phyloP scores from a whole-genome alignment of 2,329 filamentous ascomycete species.

The Aspergillus viridinutans region DNA sequence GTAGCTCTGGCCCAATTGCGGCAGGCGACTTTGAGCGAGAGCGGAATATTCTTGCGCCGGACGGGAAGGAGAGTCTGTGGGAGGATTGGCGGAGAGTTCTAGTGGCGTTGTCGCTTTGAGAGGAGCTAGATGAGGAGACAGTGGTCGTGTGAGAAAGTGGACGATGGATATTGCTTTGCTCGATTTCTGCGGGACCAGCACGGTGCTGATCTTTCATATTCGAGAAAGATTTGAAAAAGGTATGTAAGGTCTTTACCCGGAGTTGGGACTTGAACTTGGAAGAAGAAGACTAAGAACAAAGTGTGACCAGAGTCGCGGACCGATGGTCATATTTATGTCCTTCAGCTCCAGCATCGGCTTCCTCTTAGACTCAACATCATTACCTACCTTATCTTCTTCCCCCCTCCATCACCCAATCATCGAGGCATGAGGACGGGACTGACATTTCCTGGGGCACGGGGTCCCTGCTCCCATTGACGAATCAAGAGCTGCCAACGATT shows the following conservation, averaged over 20 bases:
- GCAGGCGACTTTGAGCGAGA: conserved; percentile 19
- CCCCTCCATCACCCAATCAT: neutral
- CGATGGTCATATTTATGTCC: conserved; percentile 16
- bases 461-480: conserved; percentile 3
- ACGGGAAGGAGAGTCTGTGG: neutral
- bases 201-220: conserved; percentile 5
- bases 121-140: conserved; percentile 12
- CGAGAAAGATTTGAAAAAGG: neutral
- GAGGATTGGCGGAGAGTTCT: conserved; percentile 4
- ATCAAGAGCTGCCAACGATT: conserved; percentile 14
- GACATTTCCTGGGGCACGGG: neutral
- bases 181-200: neutral
- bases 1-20: conserved; percentile 13
- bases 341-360: neutral
- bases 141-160: conserved; percentile 18
- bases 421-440: neutral
- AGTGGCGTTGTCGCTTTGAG: conserved; percentile 1
- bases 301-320: neutral
- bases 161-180: conserved; percentile 1
- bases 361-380: neutral
- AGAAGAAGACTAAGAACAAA: neutral
- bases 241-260: neutral
- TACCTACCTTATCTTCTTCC: neutral
- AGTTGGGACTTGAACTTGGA: conserved; percentile 1
- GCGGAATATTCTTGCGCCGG: conserved; percentile 12